Base-by-base conservation (phyloP, 495 filamentous ascomycete genomes). In the Aspergillus leporis region DNA sequence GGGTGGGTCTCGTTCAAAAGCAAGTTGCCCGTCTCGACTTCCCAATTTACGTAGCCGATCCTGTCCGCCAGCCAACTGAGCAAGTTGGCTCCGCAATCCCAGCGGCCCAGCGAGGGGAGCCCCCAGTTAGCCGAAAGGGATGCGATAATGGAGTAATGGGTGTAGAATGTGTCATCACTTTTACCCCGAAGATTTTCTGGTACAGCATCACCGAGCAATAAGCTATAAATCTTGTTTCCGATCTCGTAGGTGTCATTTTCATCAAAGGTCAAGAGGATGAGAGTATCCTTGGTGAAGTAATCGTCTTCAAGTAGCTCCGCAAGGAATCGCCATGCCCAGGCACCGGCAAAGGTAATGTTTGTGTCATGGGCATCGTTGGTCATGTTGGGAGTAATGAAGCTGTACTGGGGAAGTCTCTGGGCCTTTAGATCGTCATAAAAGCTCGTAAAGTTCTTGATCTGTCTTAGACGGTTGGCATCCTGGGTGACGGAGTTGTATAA, bases 311-410 rank as follows among this genome's bases (percentile, higher is more conserved):
- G 75, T 45, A 91, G 81, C 4, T 83, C 80, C 43, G 77, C 73
- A 1, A 92, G 67, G 74, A 87, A 90, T 23, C 56, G 63, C 23
- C 79, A 78, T 10, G 83, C 75, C 86, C 86, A 91, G 13, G 64
- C 64, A 3, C 80, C 83, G 5, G 85, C 83, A 55, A 83, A 77
- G 30, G 81, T 83, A 54, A 91, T 79, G 68, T 80, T 76, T 50
- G 81, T 85, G 67, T 92, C 87, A 64, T 92, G 88, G 22, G 82
- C 89, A 66, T 89, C 86, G 58, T 88, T 85, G 59, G 84, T 79
- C 87, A 91, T 90, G 75, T 90, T 90, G 14, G 89, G 89, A 13
- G 87, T 91, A 57, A 90, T 83, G 69, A 90, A 90, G 62, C 83
- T 80, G 85, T 85, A 89, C 69, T 91, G 88, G 14, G 87, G 88